Percentiles rank a stretch among this genome's conserved stretches.
phyloP scores from a whole-genome alignment of 331 rosid genomes.

The Erythrophleum ivorense region DNA sequence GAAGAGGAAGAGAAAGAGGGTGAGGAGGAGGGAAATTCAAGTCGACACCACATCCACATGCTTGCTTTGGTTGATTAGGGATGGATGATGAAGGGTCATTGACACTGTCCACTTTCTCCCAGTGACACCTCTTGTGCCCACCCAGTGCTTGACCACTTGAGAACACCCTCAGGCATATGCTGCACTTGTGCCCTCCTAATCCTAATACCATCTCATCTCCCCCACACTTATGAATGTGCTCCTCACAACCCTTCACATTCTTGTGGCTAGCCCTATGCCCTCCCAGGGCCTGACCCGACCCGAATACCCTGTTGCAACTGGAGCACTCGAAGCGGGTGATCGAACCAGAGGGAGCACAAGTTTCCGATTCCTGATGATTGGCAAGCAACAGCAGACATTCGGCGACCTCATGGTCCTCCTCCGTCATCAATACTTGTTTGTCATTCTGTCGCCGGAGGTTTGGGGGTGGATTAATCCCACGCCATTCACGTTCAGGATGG shows the following conservation, averaged over 20 bases:
- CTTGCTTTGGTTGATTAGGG: not conserved
- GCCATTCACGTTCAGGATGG: conserved; percentile 93
- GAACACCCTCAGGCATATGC: conserved; percentile 33
- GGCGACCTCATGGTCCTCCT: conserved; percentile 71
- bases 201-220: not conserved
- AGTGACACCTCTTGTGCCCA: conserved; percentile 65
- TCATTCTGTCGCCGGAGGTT: conserved; percentile 31
- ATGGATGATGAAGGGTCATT: not conserved
- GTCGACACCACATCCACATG: conserved; percentile 26
- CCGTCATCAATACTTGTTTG: conserved; percentile 5
- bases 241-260: conserved; percentile 69
- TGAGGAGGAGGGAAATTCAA: conserved; percentile 58
- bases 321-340: conserved; percentile 61
- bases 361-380: not conserved
- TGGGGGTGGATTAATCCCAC: conserved; percentile 80
- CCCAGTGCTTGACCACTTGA: conserved; percentile 64
- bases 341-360: not conserved
- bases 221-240: too few relatives aligned
- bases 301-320: conserved; percentile 78
- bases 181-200: not conserved
- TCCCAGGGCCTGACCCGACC: conserved; percentile 78
- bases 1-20: conserved; percentile 18
- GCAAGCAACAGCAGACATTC: conserved; percentile 63
- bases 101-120: conserved; percentile 45
- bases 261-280: conserved; percentile 85